Evolutionary conservation across 306 rosid species (phyloP).

Genomic region (Trifolium subterraneum): DNA sequence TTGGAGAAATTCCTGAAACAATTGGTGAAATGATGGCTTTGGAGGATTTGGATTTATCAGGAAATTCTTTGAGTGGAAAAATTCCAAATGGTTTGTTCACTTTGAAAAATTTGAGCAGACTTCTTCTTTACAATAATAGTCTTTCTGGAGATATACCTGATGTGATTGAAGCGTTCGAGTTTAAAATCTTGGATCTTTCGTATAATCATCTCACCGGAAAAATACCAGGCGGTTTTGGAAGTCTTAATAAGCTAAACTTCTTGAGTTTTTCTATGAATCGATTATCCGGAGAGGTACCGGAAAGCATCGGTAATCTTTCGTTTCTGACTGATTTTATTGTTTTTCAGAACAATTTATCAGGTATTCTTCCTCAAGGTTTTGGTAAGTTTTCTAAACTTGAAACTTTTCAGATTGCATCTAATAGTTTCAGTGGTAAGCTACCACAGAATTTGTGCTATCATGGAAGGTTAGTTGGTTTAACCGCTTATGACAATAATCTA

Average conservation of each 20-base stretch:
- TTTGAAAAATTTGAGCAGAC: constrained; percentile 43
- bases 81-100: constrained; percentile 37
- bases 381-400: constrained; percentile 42
- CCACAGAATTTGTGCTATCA: constrained; percentile 40
- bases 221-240: constrained; percentile 43
- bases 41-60: constrained; percentile 36
- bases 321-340: constrained; percentile 36
- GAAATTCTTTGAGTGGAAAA: constrained; percentile 33
- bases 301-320: constrained; percentile 22
- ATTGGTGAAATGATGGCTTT: constrained; percentile 44
- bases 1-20: constrained; percentile 40
- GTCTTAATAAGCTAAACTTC: constrained; percentile 9
- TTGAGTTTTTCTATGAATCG: constrained; percentile 26
- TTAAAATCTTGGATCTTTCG: constrained; percentile 29
- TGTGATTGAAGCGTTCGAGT: constrained; percentile 40
- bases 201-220: constrained; percentile 40
- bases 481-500: constrained; percentile 38
- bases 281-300: constrained; percentile 42
- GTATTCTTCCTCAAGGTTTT: constrained; percentile 41
- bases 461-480: constrained; percentile 38
- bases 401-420: constrained; percentile 41
- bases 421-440: constrained; percentile 37
- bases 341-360: constrained; percentile 41
- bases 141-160: constrained; percentile 45
- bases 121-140: constrained; percentile 8